These are phyloP conservation scores for Singerocomus rubriflavus DNA, from an alignment of 1,284 basidiomycete genomes.

Conservation along the genomic window DNA sequence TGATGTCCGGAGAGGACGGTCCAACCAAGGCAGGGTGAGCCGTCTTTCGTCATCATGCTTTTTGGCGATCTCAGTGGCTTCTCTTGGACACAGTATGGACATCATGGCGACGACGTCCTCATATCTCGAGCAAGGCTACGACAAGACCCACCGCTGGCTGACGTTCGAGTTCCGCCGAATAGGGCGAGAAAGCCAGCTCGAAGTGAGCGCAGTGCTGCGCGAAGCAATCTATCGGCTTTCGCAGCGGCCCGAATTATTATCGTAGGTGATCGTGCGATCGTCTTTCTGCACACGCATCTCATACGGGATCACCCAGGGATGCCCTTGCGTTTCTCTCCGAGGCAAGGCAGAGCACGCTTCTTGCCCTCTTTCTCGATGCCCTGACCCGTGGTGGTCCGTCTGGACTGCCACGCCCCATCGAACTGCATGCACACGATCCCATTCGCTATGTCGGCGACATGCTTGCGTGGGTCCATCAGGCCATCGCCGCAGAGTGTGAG, in stretches of 20 bases:
- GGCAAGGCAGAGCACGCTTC: constrained; percentile 78
- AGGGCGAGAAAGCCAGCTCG: constrained; percentile 73
- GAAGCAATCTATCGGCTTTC: constrained; percentile 76
- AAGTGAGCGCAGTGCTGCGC: constrained; percentile 69
- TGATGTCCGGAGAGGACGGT: constrained; percentile 85
- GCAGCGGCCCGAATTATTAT: constrained; percentile 74
- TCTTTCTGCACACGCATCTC: not conserved
- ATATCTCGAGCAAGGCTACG: constrained; percentile 85
- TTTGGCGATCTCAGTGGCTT: not conserved
- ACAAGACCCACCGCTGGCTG: constrained; percentile 86
- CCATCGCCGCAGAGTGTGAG: constrained; percentile 92
- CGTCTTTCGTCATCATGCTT: not conserved
- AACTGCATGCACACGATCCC: constrained; percentile 96
- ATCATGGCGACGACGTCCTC: constrained; percentile 83
- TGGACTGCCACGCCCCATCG: constrained; percentile 89
- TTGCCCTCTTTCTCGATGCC: constrained; percentile 81
- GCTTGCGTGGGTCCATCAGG: constrained; percentile 98
- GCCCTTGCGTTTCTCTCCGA: constrained; percentile 75
- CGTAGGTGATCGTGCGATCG: constrained; percentile 46
- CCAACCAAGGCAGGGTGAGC: constrained; percentile 79
- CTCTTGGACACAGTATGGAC: constrained; percentile 59
- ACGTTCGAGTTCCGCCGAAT: constrained; percentile 84
- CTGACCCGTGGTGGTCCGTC: constrained; percentile 88
- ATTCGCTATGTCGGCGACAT: constrained; percentile 96
- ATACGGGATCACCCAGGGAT: constrained; percentile 51